Base-by-base conservation (phyloP, 805 yeast genomes). In the Kodamaea leandrae region DNA sequence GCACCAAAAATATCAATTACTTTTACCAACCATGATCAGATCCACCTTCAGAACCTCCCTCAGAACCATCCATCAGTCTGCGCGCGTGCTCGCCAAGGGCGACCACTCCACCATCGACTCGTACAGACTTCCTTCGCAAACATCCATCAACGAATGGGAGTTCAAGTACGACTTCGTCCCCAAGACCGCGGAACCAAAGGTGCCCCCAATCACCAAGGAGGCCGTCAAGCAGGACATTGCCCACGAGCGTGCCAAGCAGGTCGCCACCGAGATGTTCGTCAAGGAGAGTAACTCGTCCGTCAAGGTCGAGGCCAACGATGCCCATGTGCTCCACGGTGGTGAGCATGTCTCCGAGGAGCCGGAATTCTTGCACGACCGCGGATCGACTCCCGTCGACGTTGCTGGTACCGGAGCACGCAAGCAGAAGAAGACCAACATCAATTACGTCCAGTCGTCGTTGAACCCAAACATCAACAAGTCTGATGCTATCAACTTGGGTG, bases 41-140 rank as follows among this genome's bases (percentile, higher is more conserved):
- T 4, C 32, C 17, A 27, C 32, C 4, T n/a, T 36, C 32, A 36
- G 38, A 36, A 25, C 32, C 23, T n/a, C 32, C 24, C 5, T 36
- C 24, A 25, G 25, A n/a, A 19, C 32, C 6, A 26, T 26, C 24
- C 38, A 27, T 14, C 32, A 27, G 13, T 13, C 32, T 9, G 4
- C 14, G 4, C 39, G 30, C 21, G 28, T 26, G 14, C 20, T 20
- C 20, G 41, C 80, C 25, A 80, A 80, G 53, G 80, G 80, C 37
- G 84, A 79, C 50, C 41, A 61, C 4, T 78, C 83, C 6, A 73
- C 78, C 28, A 79, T 80, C 46, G 86, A 80, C 54, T 74, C 72
- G 32, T 78, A 63, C 60, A 74, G 66, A 49, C 61, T 76, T 30
- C 81, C 82, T 12, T 57, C 73, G 33, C 68, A 66, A 52, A 58